These are phyloP conservation scores for Lantana camara DNA, from an alignment of 257 asterid species.

Conservation along the genomic window DNA sequence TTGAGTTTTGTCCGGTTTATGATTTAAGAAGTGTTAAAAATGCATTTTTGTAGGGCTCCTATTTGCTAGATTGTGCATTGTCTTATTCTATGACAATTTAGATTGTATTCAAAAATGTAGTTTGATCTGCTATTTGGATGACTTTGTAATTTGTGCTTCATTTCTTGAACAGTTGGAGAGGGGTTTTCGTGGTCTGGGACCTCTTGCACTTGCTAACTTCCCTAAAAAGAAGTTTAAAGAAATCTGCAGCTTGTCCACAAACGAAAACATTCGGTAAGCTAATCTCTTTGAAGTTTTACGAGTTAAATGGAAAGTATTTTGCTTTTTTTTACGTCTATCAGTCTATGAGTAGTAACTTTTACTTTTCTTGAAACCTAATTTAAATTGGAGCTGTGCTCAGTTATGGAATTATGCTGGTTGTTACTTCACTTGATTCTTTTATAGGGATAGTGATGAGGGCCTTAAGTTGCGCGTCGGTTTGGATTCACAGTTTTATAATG, in stretches of 20 bases:
- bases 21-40: conserved; percentile 10
- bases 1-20: conserved; percentile 16
- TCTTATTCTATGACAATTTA: conserved; percentile 15
- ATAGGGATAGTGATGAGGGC: background rate
- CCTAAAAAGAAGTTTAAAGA: conserved; percentile 74
- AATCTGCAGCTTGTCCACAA: conserved; percentile 50
- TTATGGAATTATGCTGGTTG: background rate
- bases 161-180: conserved; percentile 65
- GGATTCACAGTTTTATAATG: too few relatives aligned
- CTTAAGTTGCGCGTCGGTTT: too few relatives aligned
- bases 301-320: too few relatives aligned
- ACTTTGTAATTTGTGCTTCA: conserved; percentile 3
- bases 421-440: background rate
- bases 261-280: conserved; percentile 73
- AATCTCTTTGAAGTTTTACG: background rate
- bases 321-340: too few relatives aligned
- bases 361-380: conserved; percentile 1
- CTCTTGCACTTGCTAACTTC: conserved; percentile 58
- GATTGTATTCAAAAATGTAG: conserved; percentile 8
- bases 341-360: background rate
- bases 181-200: conserved; percentile 75
- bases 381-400: background rate
- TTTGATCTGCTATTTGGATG: conserved; percentile 6
- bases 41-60: background rate
- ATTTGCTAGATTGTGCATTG: background rate